Percentiles rank a stretch among this genome's conserved stretches.
Evolutionary conservation across 106 monocot species (phyloP).

Genomic region (Dioscorea alata): DNA sequence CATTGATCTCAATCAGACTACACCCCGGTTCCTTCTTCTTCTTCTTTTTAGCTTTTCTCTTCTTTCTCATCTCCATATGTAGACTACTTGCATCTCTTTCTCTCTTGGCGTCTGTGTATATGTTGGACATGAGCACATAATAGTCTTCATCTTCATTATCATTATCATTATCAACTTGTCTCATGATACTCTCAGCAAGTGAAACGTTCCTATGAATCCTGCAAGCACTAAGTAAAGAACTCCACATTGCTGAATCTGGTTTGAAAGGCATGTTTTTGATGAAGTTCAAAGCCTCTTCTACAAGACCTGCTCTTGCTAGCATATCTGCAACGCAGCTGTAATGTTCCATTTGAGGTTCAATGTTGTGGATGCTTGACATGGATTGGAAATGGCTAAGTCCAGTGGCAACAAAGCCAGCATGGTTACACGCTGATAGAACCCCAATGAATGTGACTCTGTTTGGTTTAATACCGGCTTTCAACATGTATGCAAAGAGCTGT

Average conservation of each 20-base stretch:
- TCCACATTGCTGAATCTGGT: neutral
- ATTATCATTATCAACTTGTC: neutral
- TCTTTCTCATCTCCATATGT: neutral
- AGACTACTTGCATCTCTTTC: neutral
- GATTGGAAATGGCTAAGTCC: neutral
- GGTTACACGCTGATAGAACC: constrained; percentile 1
- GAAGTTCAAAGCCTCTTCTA: neutral
- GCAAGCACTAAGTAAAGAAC: neutral
- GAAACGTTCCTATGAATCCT: neutral
- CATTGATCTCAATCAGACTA: constrained; percentile 1
- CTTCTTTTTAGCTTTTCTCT: neutral
- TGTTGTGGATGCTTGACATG: constrained; percentile 1
- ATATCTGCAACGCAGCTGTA: constrained; percentile 12
- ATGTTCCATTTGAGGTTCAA: neutral
- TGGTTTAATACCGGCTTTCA: neutral
- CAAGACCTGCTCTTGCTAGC: constrained; percentile 8
- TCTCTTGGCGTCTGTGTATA: neutral
- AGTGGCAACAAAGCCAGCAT: neutral
- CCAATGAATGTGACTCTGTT: constrained; percentile 2
- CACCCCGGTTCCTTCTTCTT: constrained; percentile 1
- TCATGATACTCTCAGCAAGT: neutral
- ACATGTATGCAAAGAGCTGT: neutral
- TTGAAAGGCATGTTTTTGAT: neutral
- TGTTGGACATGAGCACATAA: neutral
- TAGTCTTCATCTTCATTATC: neutral